These are phyloP conservation scores for Skeletonema grethae DNA, from an alignment of 108 stramenopile genomes.

Conservation along the genomic window DNA sequence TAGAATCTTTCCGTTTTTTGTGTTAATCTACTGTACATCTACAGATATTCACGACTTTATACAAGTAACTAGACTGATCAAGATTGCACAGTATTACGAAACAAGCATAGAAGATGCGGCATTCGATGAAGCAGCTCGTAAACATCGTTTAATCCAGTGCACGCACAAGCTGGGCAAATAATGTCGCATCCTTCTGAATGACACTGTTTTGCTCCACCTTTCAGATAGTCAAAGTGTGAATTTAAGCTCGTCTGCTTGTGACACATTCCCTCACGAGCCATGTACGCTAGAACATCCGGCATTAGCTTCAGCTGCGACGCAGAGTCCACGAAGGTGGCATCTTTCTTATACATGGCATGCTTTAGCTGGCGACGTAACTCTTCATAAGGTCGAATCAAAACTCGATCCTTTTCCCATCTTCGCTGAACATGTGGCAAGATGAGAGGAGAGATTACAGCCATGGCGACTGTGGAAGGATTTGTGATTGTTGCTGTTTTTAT, in stretches of 20 bases:
- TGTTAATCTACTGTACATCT: neutral
- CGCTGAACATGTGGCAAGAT: slow-evolving; percentile 9
- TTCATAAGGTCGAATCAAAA: slow-evolving; percentile 25
- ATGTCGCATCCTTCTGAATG: slow-evolving; percentile 21
- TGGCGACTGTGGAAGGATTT: neutral
- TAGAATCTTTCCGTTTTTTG: neutral
- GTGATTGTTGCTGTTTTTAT: neutral
- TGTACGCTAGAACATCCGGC: slow-evolving; percentile 27
- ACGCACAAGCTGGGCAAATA: slow-evolving; percentile 12
- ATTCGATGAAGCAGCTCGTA: slow-evolving; percentile 13
- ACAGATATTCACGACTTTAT: neutral
- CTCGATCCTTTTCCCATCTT: slow-evolving; percentile 26
- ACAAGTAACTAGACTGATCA: neutral
- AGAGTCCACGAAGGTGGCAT: slow-evolving; percentile 14
- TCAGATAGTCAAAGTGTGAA: neutral
- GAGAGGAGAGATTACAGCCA: slow-evolving; percentile 23
- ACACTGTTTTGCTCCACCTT: neutral
- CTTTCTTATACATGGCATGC: slow-evolving; percentile 15
- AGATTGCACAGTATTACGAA: neutral
- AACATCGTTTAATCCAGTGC: slow-evolving; percentile 28
- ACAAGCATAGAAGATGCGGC: slow-evolving; percentile 17
- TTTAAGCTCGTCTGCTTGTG: neutral
- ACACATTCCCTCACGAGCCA: slow-evolving; percentile 23
- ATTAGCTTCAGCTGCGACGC: slow-evolving; percentile 5
- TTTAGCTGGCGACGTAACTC: slow-evolving; percentile 14